Evolutionary conservation across 108 stramenopile species (phyloP).

Genomic region (Skeletonema marinoi): DNA sequence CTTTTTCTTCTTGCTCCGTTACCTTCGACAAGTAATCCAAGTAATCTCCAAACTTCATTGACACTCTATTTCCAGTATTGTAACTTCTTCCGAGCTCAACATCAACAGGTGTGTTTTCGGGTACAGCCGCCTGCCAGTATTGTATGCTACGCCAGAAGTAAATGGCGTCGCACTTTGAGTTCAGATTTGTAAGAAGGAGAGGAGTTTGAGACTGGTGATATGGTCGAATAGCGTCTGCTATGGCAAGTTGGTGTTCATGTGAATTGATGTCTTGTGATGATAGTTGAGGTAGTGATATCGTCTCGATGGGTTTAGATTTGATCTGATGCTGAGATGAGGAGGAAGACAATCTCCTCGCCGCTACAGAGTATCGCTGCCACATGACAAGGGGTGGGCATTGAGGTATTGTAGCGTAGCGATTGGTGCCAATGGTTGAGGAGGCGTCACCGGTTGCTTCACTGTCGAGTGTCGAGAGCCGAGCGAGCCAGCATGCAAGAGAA

Average conservation of each 20-base stretch:
- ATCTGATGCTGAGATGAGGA: not conserved
- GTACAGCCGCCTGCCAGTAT: slow-evolving; percentile 50
- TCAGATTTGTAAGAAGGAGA: slow-evolving; percentile 44
- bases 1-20: slow-evolving; percentile 47
- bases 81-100: slow-evolving; percentile 78
- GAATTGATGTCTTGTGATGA: slow-evolving; percentile 7
- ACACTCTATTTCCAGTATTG: slow-evolving; percentile 29
- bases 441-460: too few relatives aligned
- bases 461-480: too few relatives aligned
- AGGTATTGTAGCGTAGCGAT: too few relatives aligned
- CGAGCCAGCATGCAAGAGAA: too few relatives aligned
- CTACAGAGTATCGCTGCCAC: not conserved
- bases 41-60: slow-evolving; percentile 63
- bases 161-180: slow-evolving; percentile 42
- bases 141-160: slow-evolving; percentile 56
- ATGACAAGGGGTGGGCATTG: too few relatives aligned
- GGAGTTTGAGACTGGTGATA: slow-evolving; percentile 53
- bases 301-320: slow-evolving; percentile 1
- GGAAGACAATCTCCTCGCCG: not conserved
- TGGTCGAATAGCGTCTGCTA: slow-evolving; percentile 45
- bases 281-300: not conserved
- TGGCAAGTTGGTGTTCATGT: slow-evolving; percentile 34
- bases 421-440: too few relatives aligned
- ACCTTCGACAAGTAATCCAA: slow-evolving; percentile 64
- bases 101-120: slow-evolving; percentile 35